phyloP scores from a whole-genome alignment of 352 stramenopile species.

The Thalassiosira sp. region DNA sequence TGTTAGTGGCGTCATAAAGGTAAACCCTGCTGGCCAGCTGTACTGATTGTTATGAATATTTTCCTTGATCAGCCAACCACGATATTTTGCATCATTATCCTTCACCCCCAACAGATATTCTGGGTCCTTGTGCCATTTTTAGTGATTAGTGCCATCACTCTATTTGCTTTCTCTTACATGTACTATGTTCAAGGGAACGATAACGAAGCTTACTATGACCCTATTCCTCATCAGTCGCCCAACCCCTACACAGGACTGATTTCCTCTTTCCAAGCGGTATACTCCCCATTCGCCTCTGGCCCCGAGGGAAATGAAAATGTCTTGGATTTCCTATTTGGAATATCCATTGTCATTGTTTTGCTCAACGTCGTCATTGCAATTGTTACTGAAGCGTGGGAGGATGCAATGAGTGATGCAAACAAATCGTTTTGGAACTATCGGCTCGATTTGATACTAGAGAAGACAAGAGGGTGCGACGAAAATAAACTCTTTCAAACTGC shows the following conservation, averaged over 20 bases:
- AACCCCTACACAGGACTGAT: not conserved
- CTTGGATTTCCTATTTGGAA: conserved; percentile 17
- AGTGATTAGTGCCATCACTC: conserved; percentile 2
- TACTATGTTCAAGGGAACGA: conserved; percentile 9
- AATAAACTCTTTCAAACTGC: not conserved
- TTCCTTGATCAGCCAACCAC: not conserved
- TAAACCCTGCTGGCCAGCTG: not conserved
- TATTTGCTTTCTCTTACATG: conserved; percentile 26
- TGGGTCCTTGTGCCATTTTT: conserved; percentile 18
- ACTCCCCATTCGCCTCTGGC: not conserved
- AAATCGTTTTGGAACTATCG: conserved; percentile 18
- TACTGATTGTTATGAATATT: not conserved
- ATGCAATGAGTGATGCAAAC: conserved; percentile 4
- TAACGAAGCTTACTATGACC: not conserved
- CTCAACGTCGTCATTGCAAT: conserved; percentile 25
- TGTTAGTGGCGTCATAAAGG: conserved; percentile 16
- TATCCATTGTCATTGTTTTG: conserved; percentile 20
- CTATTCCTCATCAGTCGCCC: not conserved
- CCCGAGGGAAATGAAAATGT: not conserved
- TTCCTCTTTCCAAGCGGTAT: conserved; percentile 3
- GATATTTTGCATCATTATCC: not conserved
- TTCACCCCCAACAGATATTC: conserved; percentile 8
- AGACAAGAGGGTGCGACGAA: conserved; percentile 10
- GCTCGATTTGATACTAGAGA: conserved; percentile 17
- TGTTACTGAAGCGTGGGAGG: conserved; percentile 17